A percentile compares a stretch with the other conserved stretches of the same genome.
Evolutionary conservation across 345 rosid species (phyloP).

Genomic region (Boechera stricta): DNA sequence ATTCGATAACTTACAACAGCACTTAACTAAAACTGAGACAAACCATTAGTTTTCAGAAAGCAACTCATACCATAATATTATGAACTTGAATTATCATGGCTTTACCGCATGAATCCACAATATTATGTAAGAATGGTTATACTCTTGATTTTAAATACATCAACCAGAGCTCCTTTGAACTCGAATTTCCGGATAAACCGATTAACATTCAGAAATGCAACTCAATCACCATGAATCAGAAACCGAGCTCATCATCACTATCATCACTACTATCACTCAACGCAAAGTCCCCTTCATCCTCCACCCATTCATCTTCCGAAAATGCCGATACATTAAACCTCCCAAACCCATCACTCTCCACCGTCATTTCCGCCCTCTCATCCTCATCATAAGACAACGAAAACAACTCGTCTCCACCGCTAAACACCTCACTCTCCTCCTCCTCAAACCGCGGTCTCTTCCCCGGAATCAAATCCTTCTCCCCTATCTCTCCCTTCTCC

Average conservation of each 20-base stretch:
- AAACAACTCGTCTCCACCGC: constrained; percentile 51
- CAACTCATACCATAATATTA: background rate
- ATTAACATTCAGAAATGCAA: constrained; percentile 8
- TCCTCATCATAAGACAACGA: constrained; percentile 55
- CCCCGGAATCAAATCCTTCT: constrained; percentile 73
- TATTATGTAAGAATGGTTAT: constrained; percentile 2
- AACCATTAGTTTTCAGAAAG: constrained; percentile 2
- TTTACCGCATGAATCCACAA: background rate
- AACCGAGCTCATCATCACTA: constrained; percentile 36
- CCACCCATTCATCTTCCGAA: constrained; percentile 75
- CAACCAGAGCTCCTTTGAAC: constrained; percentile 9
- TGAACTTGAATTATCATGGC: background rate
- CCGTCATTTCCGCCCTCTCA: constrained; percentile 54
- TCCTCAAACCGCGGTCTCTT: constrained; percentile 49
- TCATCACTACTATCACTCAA: constrained; percentile 54
- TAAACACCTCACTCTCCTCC: constrained; percentile 30
- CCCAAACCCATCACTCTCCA: constrained; percentile 56
- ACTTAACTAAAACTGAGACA: background rate
- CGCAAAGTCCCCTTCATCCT: constrained; percentile 49
- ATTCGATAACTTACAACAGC: constrained; percentile 1
- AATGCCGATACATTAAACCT: constrained; percentile 60
- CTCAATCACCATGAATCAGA: constrained; percentile 25
- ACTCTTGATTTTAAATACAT: background rate
- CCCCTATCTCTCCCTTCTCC: constrained; percentile 72
- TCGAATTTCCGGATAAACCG: constrained; percentile 12